Conservation (phyloP, 169 alveolate genomes). For the Cryptosporidium parvum region DNA sequence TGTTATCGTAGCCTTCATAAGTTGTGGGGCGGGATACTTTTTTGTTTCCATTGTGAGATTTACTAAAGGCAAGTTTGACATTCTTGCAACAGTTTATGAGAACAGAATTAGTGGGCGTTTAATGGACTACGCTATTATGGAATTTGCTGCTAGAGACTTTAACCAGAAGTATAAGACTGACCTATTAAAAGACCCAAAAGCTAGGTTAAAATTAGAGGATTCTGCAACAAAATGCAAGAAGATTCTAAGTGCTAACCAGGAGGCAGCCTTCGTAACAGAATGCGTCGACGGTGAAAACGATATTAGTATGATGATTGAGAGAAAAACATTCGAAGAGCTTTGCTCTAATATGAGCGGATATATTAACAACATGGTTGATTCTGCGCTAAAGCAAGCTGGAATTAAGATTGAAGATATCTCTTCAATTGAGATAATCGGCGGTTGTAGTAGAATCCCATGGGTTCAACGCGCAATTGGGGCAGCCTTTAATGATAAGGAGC, state of each 20-base stretch:
- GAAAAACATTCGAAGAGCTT: constrained; percentile 93
- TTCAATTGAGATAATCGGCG: constrained; percentile 96
- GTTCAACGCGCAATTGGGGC: constrained; percentile 89
- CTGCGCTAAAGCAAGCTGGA: constrained; percentile 81
- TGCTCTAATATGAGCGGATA: constrained; percentile 85
- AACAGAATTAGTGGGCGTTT: constrained; percentile 96
- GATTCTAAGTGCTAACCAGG: constrained; percentile 95
- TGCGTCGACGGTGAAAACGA: constrained; percentile 96
- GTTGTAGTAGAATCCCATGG: constrained; percentile 96
- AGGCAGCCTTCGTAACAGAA: constrained; percentile 92
- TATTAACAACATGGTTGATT: constrained; percentile 80
- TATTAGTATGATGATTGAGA: constrained; percentile 78
- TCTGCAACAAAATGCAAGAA: constrained; percentile 94
- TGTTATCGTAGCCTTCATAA: constrained; percentile 94
- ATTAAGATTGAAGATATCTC: constrained; percentile 84
- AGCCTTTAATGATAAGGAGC: constrained; percentile 84
- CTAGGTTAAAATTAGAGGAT: constrained; percentile 94
- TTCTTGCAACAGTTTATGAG: constrained; percentile 92
- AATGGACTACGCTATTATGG: constrained; percentile 91
- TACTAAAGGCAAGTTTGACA: constrained; percentile 88
- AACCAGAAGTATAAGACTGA: constrained; percentile 89
- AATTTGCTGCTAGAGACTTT: constrained; percentile 90
- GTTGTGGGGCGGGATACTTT: constrained; percentile 94
- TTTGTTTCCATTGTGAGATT: constrained; percentile 91
- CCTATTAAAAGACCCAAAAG: constrained; percentile 90